Conservation (phyloP, 73 alveolate species). For the Durusdinium trenchii region DNA sequence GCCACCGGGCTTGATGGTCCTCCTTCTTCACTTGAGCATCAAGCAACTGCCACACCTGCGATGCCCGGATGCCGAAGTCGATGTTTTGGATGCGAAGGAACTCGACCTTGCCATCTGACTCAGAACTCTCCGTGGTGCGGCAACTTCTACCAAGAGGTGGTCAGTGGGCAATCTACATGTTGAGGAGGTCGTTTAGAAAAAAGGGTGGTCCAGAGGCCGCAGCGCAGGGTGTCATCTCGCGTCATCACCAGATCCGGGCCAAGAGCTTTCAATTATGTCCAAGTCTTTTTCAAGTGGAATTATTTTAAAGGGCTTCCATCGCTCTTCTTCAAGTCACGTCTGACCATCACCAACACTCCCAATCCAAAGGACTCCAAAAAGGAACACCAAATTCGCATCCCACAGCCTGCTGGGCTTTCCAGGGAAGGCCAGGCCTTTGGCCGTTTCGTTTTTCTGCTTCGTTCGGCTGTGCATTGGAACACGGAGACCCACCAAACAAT, state of each 20-base stretch:
- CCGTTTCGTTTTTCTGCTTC: not conserved
- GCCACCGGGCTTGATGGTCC: not conserved
- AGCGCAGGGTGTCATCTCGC: too few relatives aligned
- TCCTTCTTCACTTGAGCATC: slow-evolving; percentile 62
- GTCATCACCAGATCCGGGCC: too few relatives aligned
- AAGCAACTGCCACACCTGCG: slow-evolving; percentile 58
- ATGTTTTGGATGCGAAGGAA: not conserved
- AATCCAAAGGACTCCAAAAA: not conserved
- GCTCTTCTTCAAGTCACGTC: not conserved
- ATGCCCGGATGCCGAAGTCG: not conserved
- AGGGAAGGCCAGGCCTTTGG: slow-evolving; percentile 48
- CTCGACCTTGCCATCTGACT: not conserved
- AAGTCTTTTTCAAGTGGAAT: too few relatives aligned
- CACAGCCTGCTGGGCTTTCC: slow-evolving; percentile 72
- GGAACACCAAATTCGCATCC: not conserved
- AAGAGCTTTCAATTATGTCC: too few relatives aligned
- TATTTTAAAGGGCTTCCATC: too few relatives aligned
- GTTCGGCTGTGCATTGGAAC: not conserved
- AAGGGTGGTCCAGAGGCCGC: too few relatives aligned
- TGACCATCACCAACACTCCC: not conserved
- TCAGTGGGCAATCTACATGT: too few relatives aligned
- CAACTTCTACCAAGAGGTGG: too few relatives aligned
- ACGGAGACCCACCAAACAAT: too few relatives aligned
- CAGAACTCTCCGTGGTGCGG: too few relatives aligned
- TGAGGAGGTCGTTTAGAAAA: too few relatives aligned